These are phyloP conservation scores for Aegle marmelos DNA, from an alignment of 345 rosid genomes.

Conservation along the genomic window DNA sequence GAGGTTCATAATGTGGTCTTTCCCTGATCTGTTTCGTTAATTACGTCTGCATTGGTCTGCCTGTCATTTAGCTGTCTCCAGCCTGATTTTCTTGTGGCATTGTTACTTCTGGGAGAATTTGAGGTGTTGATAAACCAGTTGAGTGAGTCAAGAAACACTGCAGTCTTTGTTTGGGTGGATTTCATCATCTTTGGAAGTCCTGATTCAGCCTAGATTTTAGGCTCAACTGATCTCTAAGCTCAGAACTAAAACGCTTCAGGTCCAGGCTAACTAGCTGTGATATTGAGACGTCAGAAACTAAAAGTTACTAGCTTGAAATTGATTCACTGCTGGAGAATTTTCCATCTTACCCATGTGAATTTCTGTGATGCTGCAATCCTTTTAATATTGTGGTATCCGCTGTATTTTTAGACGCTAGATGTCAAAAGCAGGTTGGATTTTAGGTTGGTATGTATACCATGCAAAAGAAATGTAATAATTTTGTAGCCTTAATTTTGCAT, in stretches of 20 bases:
- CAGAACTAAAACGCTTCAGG: not conserved
- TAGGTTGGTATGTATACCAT: not conserved
- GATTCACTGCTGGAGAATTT: not conserved
- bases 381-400: slow-evolving; percentile 10
- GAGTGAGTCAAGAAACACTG: not conserved
- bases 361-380: not conserved
- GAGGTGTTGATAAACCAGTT: not conserved
- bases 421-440: not conserved
- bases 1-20: slow-evolving; percentile 95
- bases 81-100: not conserved
- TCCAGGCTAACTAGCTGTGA: not conserved
- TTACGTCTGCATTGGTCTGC: not conserved
- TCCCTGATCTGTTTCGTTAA: slow-evolving; percentile 65
- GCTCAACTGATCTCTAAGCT: not conserved
- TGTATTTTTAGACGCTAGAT: not conserved
- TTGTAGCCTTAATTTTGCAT: not conserved
- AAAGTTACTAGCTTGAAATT: not conserved
- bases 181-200: not conserved
- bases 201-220: not conserved
- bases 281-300: not conserved
- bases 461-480: not conserved
- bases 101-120: not conserved
- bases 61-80: not conserved
- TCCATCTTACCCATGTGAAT: not conserved
- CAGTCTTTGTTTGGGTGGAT: not conserved